A percentile compares a stretch with the other conserved stretches of the same genome.
These are phyloP conservation scores for Forsythia viridissima DNA, from an alignment of 257 asterid species.

Conservation along the genomic window DNA sequence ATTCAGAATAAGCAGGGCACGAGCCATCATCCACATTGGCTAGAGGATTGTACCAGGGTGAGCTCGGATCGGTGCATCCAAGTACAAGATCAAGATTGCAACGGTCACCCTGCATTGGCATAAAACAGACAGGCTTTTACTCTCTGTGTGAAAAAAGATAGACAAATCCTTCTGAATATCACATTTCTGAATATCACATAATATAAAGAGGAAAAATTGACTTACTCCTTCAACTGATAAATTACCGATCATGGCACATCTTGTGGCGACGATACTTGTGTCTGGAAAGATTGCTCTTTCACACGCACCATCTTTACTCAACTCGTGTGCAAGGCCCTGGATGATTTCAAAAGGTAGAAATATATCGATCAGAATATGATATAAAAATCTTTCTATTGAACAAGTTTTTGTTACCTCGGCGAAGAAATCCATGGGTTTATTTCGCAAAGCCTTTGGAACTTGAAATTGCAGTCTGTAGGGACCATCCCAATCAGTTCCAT, in stretches of 20 bases:
- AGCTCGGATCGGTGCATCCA: conserved; percentile 81
- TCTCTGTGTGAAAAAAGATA: too few relatives aligned
- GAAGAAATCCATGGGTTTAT: conserved; percentile 62
- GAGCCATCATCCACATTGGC: conserved; percentile 92
- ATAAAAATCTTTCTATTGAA: too few relatives aligned
- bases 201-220: neutral
- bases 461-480: conserved; percentile 80
- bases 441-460: conserved; percentile 75
- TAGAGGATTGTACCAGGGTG: conserved; percentile 58
- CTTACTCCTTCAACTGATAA: conserved; percentile 73
- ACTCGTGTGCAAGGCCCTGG: conserved; percentile 77
- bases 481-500: conserved; percentile 87
- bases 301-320: conserved; percentile 85
- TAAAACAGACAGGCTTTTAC: too few relatives aligned
- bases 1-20: conserved; percentile 72
- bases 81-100: conserved; percentile 71
- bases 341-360: neutral
- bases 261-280: conserved; percentile 45
- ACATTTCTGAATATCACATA: too few relatives aligned
- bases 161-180: too few relatives aligned
- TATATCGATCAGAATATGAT: neutral
- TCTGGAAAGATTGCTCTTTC: conserved; percentile 82
- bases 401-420: conserved; percentile 37
- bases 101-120: conserved; percentile 72
- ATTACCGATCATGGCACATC: conserved; percentile 80